phyloP scores from a whole-genome alignment of 495 filamentous ascomycete genomes.

The Hapsidospora chrysogenum region DNA sequence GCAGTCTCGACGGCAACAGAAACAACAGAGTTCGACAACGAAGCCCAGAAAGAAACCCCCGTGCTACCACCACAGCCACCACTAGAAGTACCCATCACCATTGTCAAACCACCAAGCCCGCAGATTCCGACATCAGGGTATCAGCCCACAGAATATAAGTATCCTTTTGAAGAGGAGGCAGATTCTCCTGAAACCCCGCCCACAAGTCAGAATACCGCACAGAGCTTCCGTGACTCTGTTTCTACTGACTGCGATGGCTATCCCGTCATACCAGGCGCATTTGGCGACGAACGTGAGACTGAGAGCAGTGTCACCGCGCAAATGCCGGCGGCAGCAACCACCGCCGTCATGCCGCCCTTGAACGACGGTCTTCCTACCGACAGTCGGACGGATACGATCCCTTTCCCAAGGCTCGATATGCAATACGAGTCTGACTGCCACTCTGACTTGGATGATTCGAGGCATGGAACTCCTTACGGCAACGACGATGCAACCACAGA shows the following conservation, averaged over 20 bases:
- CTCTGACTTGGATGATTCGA: not conserved
- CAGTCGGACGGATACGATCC: slow-evolving; percentile 18
- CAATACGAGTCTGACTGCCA: slow-evolving; percentile 3
- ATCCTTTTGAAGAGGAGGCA: slow-evolving; percentile 18
- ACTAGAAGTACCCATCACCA: slow-evolving; percentile 7
- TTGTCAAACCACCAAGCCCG: slow-evolving; percentile 1
- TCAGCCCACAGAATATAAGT: slow-evolving; percentile 21
- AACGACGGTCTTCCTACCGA: no score
- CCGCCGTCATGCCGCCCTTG: no score
- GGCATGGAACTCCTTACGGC: not conserved
- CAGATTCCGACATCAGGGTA: slow-evolving; percentile 4
- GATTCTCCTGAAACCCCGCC: no score
- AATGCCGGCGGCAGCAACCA: no score
- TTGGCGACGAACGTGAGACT: no score
- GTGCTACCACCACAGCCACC: slow-evolving; percentile 10
- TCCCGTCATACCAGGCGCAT: no score
- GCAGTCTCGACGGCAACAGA: slow-evolving; percentile 38
- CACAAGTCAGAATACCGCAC: no score
- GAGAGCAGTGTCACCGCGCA: no score
- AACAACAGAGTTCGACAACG: slow-evolving; percentile 52
- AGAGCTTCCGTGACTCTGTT: no score
- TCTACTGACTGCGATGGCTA: no score
- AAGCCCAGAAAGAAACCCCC: slow-evolving; percentile 44
- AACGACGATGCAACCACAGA: slow-evolving; percentile 2
- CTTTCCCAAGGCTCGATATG: slow-evolving; percentile 2